Evolutionary conservation across 2,329 filamentous ascomycete species (phyloP).

Genomic region (Calonectria ilicicola): DNA sequence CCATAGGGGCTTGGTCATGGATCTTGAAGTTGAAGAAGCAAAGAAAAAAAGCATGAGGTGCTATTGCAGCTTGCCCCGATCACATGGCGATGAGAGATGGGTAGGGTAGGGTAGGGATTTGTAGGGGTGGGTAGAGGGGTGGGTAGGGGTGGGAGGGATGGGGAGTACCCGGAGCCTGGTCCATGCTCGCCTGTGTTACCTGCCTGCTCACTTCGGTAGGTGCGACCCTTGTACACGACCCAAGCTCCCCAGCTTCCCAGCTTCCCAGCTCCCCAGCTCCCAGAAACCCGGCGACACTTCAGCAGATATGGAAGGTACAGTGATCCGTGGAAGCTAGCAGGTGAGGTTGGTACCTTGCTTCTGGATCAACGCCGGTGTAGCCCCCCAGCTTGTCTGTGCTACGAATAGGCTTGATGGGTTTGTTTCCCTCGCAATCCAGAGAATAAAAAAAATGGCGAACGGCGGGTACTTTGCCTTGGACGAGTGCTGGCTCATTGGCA

Average conservation of each 20-base stretch:
- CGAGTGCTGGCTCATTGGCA: neutral
- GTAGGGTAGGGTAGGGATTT: too few species aligned
- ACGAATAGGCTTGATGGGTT: neutral
- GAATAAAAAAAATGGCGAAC: neutral
- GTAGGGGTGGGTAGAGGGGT: too few species aligned
- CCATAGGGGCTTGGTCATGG: constrained; percentile 6
- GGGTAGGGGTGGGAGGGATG: neutral
- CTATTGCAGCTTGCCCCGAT: neutral
- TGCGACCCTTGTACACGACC: neutral
- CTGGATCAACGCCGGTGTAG: neutral
- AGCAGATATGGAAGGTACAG: neutral
- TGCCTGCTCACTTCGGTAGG: neutral
- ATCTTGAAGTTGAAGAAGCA: constrained; percentile 2
- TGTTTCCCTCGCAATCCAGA: neutral
- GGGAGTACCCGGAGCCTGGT: neutral
- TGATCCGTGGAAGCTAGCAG: neutral
- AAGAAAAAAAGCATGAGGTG: neutral
- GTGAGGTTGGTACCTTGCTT: neutral
- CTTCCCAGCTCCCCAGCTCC: neutral
- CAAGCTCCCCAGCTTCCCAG: neutral
- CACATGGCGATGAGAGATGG: too few species aligned
- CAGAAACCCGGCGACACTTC: neutral
- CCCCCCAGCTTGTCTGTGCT: neutral
- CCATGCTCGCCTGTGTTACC: neutral
- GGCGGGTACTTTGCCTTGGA: neutral